Conservation (phyloP, 2,329 filamentous ascomycete genomes). For the Diplodia scrobiculata region DNA sequence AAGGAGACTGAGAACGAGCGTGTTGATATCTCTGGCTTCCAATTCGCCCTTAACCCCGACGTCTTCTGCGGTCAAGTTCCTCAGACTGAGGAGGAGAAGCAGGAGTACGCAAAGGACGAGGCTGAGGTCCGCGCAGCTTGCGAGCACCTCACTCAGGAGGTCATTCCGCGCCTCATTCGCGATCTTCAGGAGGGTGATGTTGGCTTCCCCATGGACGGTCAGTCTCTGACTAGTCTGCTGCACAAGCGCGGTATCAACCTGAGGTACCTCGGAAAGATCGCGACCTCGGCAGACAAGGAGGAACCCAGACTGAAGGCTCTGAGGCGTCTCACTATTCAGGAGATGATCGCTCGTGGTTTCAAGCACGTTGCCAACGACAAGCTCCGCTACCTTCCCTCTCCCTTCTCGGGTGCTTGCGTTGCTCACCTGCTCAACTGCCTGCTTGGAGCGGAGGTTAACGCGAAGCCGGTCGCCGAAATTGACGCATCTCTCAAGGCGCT, state of each 20-base stretch:
- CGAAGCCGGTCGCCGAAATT: slow-evolving; percentile 74
- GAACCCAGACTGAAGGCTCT: slow-evolving; percentile 74
- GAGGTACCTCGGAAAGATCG: slow-evolving; percentile 87
- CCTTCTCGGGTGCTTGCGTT: slow-evolving; percentile 76
- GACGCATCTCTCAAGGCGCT: slow-evolving; percentile 72
- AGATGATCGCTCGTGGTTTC: slow-evolving; percentile 94
- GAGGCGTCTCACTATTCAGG: slow-evolving; percentile 75
- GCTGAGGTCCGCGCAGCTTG: slow-evolving; percentile 83
- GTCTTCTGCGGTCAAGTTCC: slow-evolving; percentile 90
- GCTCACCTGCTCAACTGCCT: slow-evolving; percentile 93
- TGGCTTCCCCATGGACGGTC: slow-evolving; percentile 98
- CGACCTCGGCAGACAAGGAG: slow-evolving; percentile 61
- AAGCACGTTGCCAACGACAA: slow-evolving; percentile 86
- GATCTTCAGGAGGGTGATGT: slow-evolving; percentile 91
- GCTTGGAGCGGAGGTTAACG: slow-evolving; percentile 73
- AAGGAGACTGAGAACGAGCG: slow-evolving; percentile 59
- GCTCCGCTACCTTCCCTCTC: slow-evolving; percentile 74
- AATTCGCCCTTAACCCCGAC: slow-evolving; percentile 88
- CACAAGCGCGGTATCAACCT: slow-evolving; percentile 98
- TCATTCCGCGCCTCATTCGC: slow-evolving; percentile 81
- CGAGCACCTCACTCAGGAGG: slow-evolving; percentile 71
- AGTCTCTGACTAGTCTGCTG: slow-evolving; percentile 80
- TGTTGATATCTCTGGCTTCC: slow-evolving; percentile 84
- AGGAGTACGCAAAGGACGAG: slow-evolving; percentile 79
- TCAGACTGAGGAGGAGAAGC: slow-evolving; percentile 87